Evolutionary conservation across 2,329 filamentous ascomycete genomes (phyloP), one percentile per base, ranked within the genome.

Genomic region (Ramularia endophylla): DNA sequence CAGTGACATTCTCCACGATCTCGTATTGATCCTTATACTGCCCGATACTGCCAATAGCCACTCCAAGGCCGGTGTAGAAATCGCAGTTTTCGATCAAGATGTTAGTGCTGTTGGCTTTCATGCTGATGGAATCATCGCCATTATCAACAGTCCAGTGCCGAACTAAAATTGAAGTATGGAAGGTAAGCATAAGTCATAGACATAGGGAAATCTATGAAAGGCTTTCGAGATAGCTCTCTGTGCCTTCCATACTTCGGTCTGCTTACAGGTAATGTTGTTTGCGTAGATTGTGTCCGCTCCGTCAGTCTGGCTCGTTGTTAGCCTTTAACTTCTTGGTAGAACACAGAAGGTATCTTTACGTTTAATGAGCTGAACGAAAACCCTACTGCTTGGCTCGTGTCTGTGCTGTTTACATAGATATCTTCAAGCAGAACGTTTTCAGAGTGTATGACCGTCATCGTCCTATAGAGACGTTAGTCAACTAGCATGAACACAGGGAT

Each of bases 31-130:
- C 67, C 0, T 68, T 59, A 47, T 75, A 77, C 56, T 79, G 76
- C 0, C 73, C 75, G 35, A 80, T 73, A 31, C 70, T 75, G 1
- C 76, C 76, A 12, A 80, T 67, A 2, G 76, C 73, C 13, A 78
- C 60, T 2, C 74, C 74, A 2, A 70, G 63, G 2, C 74, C 73
- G 17, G 66, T 65, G 46, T 67, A 65, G 53, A 76, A 75, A 3
- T 62, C 62, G 36, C 60, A 68, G 55, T 78, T 66, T 16, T 66
- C 63, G 39, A 78, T 63, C 18, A 57, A 53, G 32, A 79, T 74
- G 48, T 77, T 71, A 18, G 69, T 76, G 35, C 67, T 71, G 54
- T 79, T 78, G 18, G 65, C 69, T 55, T 79, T 78, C 35, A 71
- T 53, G 1, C 69, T 68, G 40, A 79, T 72, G 39, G 65, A 65